Evolutionary conservation across 768 basidiomycete species (phyloP), one percentile per base, ranked within the genome.

Genomic region (Podaxis sp.): DNA sequence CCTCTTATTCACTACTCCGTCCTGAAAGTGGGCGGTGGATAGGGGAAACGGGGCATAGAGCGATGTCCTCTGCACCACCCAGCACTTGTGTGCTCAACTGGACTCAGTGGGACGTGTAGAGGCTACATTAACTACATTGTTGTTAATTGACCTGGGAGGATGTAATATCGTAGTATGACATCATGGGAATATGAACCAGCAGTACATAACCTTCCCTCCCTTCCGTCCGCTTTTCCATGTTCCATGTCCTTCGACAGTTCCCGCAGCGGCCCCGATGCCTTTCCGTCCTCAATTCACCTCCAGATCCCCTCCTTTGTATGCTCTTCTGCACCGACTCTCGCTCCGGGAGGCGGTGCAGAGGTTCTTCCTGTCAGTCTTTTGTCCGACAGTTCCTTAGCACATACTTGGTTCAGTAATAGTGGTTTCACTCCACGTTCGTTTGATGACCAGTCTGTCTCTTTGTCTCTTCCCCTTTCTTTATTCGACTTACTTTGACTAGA

Each of bases 1-100:
- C 87, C 83, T 79, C 79, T 74, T 87, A 89, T 89, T 90, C 87
- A 89, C 87, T 89, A 88, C 88, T 73, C 78, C 84, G 83, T 81
- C 83, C 80, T 75, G 71, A 73, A 65, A 71, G 76, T 80, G 79
- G 81, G 71, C 75, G 74, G 72, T 80, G 88, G 87, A 70, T 87
- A 90, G 89, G 89, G 90, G 89, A 91, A 92, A 88, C 68, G 86
- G 84, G 89, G 90, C 88, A 87, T 42, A 61, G 59, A 61, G 15
- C 40, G 40, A 49, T 13, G 17, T 30, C 57, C 44, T 28, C 24
- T 58, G 46, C 33, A 22, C 39, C 6, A 39, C 36, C 49, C 52
- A 22, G 59, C 22, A 66, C 44, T 42, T 59, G 17, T 51, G 30
- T 24, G n/a, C 44, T 30, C 4, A 8, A 19, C 46, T 40, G 24